Evolutionary conservation across 2,329 filamentous ascomycete species (phyloP), one percentile per base, ranked within the genome.

Genomic region (Alternaria incomplexa): DNA sequence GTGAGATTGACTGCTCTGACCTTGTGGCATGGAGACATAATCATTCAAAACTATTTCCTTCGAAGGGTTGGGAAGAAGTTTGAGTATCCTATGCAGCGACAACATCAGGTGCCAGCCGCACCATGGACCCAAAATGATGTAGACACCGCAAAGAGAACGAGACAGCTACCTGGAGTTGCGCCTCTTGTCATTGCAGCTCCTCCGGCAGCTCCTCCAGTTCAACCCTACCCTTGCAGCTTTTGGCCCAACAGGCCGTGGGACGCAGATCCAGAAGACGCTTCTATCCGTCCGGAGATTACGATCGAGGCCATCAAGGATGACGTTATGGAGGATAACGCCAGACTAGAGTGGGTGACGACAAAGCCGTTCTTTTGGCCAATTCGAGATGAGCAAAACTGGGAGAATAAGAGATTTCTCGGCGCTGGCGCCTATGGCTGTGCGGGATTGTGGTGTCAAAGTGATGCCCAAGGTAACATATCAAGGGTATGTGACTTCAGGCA

Each of bases 371-470:
- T 51, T 36, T 56, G 53, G 46, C 58, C 46, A 10, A 8, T 17
- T 6, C 30, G 13, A 11, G 25, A 52, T 13, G 45, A 46, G 23
- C 11, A 44, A 4, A n/a, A 26, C 4, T 67, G 62, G 60, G 7
- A 45, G 17, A 63, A 61, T 6, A 56, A 26, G 6, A 57, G 40
- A 11, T 56, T 50, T 23, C 45, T 69, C 3, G 66, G 62, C 9
- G 12, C 30, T 5, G 64, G 66, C 4, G 6, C 40, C 4, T 64
- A 50, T 30, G 40, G 53, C 23, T 45, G 12, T 15, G 40, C 25
- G 20, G 23, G 40, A 20, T 25, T 70, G 12, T 65, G 62, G 61
- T 58, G 58, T n/a, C 25, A 58, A 13, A 32, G 36, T 10, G 51
- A 69, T 28, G 56, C n/a, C 6, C 25, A 36, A 5, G 23, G 51